Evolutionary conservation across 2,329 filamentous ascomycete genomes (phyloP), one percentile per base, ranked within the genome.

Genomic region (Phoma sp.): DNA sequence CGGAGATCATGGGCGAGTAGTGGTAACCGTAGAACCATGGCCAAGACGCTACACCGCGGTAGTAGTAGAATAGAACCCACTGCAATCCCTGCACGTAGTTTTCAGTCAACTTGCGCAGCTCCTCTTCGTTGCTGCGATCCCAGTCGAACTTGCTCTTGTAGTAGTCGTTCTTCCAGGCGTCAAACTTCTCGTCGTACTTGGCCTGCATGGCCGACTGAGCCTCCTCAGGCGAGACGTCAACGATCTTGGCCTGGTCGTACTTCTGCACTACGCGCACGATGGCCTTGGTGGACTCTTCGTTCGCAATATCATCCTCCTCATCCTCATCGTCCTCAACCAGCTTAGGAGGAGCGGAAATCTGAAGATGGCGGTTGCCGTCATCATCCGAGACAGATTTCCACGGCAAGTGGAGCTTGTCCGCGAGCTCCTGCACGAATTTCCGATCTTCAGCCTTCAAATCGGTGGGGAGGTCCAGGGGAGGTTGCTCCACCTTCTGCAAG

Each of bases 51-150:
- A 99, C 95, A 58, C 95, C 95, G 48, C 89, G 88, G 78, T 99
- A 99, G 77, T 99, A 99, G 79, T 99, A 99, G 76, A 89, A 97
- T 44, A 99, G 80, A 38, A 99, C 95, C 96, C 95, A 99, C 74
- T 99, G 95, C 57, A 99, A 79, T 57, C 95, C 95, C 77, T 99
- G 91, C 6, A 99, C 92, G 68, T 99, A 99, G 76, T 98, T 99
- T 76, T 98, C 92, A 24, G 91, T 89, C 57, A 99, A 81, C 60
- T 89, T 88, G 48, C 82, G 87, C 70, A 98, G 82, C 74, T 96
- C 91, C 36, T 86, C 86, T 61, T 93, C 88, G 65, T 91, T 89
- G 42, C 91, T 88, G 9, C 89, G 80, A 13, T 88, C 86, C 92
- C 93, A 99, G 47, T 89, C 89, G 64, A 97, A 97, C 74, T 98